Conservation (phyloP, 2,329 filamentous ascomycete genomes). For the Didymella sp. region DNA sequence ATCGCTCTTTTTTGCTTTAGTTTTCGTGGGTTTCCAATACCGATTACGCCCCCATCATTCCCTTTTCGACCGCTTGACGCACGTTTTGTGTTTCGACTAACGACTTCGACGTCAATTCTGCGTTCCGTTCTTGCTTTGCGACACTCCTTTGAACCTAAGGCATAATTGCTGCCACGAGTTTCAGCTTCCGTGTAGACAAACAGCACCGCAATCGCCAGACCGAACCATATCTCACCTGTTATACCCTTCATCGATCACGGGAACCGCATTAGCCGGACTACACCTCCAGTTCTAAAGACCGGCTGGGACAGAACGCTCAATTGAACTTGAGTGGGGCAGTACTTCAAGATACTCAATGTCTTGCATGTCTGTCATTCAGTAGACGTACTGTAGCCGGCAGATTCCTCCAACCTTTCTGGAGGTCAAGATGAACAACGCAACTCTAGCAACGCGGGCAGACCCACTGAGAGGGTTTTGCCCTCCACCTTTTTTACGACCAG, state of each 20-base stretch:
- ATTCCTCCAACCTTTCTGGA: background rate
- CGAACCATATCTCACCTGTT: slow-evolving; percentile 19
- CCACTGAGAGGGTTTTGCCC: slow-evolving; percentile 64
- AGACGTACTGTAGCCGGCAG: slow-evolving; percentile 20
- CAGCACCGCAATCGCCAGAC: slow-evolving; percentile 27
- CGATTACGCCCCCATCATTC: slow-evolving; percentile 32
- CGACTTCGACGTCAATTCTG: slow-evolving; percentile 17
- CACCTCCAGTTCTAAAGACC: background rate
- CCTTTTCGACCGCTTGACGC: slow-evolving; percentile 22
- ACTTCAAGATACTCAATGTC: slow-evolving; percentile 31
- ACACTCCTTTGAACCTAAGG: slow-evolving; percentile 26
- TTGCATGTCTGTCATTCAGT: slow-evolving; percentile 21
- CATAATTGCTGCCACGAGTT: slow-evolving; percentile 29
- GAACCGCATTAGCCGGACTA: slow-evolving; percentile 19
- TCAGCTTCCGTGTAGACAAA: slow-evolving; percentile 37
- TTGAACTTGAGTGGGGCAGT: background rate
- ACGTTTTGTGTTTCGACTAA: slow-evolving; percentile 22
- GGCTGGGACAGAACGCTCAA: background rate
- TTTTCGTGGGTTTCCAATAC: slow-evolving; percentile 32
- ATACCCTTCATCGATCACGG: slow-evolving; percentile 18
- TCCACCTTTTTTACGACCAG: slow-evolving; percentile 74
- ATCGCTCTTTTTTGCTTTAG: slow-evolving; percentile 31
- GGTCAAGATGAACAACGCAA: slow-evolving; percentile 42
- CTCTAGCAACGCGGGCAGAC: slow-evolving; percentile 26
- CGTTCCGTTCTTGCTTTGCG: slow-evolving; percentile 34